A percentile compares a stretch with the other conserved stretches of the same genome.
These are phyloP conservation scores for Ceratobasidium sp. DNA, from an alignment of 1,284 basidiomycete species.

Conservation along the genomic window DNA sequence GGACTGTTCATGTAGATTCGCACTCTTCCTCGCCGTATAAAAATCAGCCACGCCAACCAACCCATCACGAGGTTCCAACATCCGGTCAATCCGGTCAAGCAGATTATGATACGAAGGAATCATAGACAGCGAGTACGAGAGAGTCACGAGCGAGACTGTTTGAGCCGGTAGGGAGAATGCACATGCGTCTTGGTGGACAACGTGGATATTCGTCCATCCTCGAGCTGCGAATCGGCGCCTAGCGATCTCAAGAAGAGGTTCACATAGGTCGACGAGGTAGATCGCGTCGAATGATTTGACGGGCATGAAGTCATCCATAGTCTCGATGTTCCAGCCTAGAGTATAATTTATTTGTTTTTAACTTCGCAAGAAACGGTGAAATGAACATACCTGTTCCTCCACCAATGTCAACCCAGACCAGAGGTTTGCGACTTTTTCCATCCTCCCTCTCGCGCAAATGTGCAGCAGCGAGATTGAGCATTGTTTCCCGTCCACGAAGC, in stretches of 20 bases:
- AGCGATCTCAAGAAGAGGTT: conserved; percentile 78
- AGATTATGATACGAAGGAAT: conserved; percentile 77
- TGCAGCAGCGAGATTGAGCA: conserved; percentile 74
- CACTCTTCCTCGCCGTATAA: conserved; percentile 74
- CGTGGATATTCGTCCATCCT: conserved; percentile 80
- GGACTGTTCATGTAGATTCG: conserved; percentile 68
- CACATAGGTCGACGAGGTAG: conserved; percentile 81
- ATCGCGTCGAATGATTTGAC: conserved; percentile 73
- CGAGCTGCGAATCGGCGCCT: conserved; percentile 71
- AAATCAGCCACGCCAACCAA: conserved; percentile 82
- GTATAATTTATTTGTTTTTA: not conserved
- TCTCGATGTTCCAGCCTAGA: conserved; percentile 80
- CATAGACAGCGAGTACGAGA: conserved; percentile 81
- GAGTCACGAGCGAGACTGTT: conserved; percentile 71
- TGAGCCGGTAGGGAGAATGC: conserved; percentile 69
- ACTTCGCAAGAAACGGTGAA: not conserved
- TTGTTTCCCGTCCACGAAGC: conserved; percentile 74
- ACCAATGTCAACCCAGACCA: conserved; percentile 86
- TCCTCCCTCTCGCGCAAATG: conserved; percentile 66
- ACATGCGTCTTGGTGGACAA: conserved; percentile 79
- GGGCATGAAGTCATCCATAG: conserved; percentile 79
- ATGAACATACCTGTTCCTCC: conserved; percentile 72
- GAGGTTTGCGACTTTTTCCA: conserved; percentile 57
- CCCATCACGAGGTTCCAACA: conserved; percentile 73
- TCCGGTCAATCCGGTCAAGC: conserved; percentile 75